These are phyloP conservation scores for Dactylellina cionopaga DNA, from an alignment of 2,329 filamentous ascomycete genomes.

Conservation along the genomic window DNA sequence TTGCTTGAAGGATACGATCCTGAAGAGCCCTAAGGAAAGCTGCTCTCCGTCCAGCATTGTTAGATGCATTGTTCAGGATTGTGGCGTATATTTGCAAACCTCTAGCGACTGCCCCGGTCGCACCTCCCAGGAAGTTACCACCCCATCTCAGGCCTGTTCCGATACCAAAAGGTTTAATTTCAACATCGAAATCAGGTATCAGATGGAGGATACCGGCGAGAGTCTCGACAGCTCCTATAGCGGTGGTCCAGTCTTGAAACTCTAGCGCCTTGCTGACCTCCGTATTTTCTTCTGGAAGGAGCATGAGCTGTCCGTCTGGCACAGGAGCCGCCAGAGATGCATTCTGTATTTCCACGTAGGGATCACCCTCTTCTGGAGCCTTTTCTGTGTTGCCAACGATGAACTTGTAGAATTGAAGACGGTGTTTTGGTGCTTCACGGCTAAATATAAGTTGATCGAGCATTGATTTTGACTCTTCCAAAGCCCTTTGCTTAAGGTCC, in stretches of 20 bases:
- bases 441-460: slow-evolving; percentile 32
- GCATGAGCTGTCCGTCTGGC: background rate
- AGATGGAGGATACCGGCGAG: background rate
- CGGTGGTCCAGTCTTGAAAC: background rate
- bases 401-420: slow-evolving; percentile 36
- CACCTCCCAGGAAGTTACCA: background rate
- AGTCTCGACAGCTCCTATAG: background rate
- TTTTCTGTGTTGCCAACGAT: slow-evolving; percentile 57
- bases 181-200: background rate
- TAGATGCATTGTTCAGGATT: background rate
- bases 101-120: background rate
- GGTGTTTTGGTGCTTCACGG: slow-evolving; percentile 10
- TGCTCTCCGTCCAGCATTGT: background rate
- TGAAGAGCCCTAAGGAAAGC: slow-evolving; percentile 48
- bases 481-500: slow-evolving; percentile 52
- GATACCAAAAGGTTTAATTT: background rate
- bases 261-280: slow-evolving; percentile 46
- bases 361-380: slow-evolving; percentile 58
- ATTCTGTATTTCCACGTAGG: slow-evolving; percentile 58
- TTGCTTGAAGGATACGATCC: slow-evolving; percentile 57
- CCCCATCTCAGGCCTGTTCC: background rate
- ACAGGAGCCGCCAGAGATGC: slow-evolving; percentile 18
- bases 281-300: slow-evolving; percentile 51
- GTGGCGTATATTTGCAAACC: background rate
- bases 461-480: slow-evolving; percentile 49